These are phyloP conservation scores for Purpureocillium lavendulum DNA, from an alignment of 2,329 filamentous ascomycete genomes.

Conservation along the genomic window DNA sequence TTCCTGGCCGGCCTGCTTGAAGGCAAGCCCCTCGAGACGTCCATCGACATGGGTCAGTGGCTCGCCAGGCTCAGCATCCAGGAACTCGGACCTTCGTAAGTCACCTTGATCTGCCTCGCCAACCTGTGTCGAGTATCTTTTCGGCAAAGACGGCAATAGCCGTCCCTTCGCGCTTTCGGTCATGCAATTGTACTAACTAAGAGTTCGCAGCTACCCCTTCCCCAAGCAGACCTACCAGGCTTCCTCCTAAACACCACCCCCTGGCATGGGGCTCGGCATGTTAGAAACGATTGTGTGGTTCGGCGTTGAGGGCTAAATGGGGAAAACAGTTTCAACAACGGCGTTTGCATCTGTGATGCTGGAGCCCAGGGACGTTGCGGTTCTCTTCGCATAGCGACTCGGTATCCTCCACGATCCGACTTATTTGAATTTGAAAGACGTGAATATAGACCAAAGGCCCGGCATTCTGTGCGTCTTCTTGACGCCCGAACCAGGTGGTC, in stretches of 20 bases:
- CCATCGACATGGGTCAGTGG: conserved; percentile 93
- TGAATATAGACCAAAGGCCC: conserved; percentile 9
- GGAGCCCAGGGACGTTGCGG: conserved; percentile 14
- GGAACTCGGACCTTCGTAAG: conserved; percentile 92
- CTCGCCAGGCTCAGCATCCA: conserved; percentile 88
- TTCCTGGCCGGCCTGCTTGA: conserved; percentile 84
- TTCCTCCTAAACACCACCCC: conserved; percentile 24
- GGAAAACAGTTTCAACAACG: conserved; percentile 48
- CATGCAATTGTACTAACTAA: conserved; percentile 3
- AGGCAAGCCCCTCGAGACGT: conserved; percentile 69
- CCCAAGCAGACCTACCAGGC: conserved; percentile 69
- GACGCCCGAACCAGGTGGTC: too few species aligned
- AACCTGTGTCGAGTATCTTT: neutral
- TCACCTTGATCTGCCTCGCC: conserved; percentile 17
- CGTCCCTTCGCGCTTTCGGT: neutral
- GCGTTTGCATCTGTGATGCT: conserved; percentile 28
- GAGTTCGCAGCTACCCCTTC: conserved; percentile 58
- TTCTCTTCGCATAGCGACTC: conserved; percentile 24
- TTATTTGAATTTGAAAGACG: conserved; percentile 16
- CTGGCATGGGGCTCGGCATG: conserved; percentile 7
- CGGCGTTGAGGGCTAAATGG: conserved; percentile 33
- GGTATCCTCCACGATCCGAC: conserved; percentile 35
- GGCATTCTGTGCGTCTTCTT: too few species aligned
- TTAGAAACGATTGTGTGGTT: conserved; percentile 15
- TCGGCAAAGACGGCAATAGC: neutral